Conservation (phyloP, 345 rosid species). For the Populus pruinosa region DNA sequence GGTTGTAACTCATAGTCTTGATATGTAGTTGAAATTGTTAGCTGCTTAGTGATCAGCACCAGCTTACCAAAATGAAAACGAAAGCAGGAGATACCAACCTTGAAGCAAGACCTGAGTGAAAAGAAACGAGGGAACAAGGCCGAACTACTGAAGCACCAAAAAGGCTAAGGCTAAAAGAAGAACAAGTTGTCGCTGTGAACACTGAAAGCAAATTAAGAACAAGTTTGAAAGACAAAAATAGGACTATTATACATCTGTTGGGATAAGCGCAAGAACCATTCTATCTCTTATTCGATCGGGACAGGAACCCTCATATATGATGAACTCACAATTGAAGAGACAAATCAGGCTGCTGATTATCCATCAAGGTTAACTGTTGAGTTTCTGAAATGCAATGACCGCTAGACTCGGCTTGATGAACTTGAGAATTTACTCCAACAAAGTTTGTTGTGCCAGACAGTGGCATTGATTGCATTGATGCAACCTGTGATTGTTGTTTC, state of each 20-base stretch:
- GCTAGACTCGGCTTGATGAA: not conserved
- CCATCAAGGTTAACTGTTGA: not conserved
- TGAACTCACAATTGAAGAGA: constrained; percentile 18
- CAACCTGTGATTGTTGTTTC: not conserved
- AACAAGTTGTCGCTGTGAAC: not conserved
- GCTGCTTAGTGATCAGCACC: no score
- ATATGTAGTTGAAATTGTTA: no score
- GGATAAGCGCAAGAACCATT: not conserved
- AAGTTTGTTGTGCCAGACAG: not conserved
- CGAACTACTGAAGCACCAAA: no score
- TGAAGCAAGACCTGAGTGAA: no score
- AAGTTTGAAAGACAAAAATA: not conserved
- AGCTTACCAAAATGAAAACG: no score
- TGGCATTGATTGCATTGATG: not conserved
- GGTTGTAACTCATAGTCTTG: no score
- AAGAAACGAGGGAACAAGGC: no score
- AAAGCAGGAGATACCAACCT: no score
- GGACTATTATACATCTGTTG: not conserved
- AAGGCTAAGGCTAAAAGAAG: no score
- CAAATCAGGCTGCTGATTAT: constrained; percentile 7
- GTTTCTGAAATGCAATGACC: not conserved
- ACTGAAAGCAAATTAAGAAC: not conserved
- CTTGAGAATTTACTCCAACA: not conserved
- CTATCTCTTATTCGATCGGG: not conserved
- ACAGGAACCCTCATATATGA: not conserved